Evolutionary conservation across 2,329 filamentous ascomycete genomes (phyloP), one percentile per base, ranked within the genome.

Genomic region (Xylariaceae sp.): DNA sequence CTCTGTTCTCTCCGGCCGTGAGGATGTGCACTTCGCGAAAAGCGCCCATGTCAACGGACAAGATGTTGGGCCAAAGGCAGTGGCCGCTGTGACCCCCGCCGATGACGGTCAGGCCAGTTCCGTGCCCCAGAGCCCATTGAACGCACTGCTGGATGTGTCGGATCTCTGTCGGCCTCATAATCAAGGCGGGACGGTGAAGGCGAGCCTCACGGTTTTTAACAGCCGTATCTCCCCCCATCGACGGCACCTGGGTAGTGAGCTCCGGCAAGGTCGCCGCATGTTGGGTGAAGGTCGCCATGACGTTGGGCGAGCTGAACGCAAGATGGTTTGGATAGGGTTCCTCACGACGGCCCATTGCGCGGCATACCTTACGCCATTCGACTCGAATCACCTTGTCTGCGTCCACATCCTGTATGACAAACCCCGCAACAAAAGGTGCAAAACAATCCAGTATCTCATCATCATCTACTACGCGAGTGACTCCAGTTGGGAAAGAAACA

Each of bases 71-170:
- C 73, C 67, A 69, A 41, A 82, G 56, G 63, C 82, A 86, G 46
- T 87, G 79, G 6, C 75, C 79, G 57, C 82, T 81, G 60, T 87
- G 83, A 13, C 83, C 72, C 1, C 84, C 83, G 6, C 81, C 76
- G 16, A 86, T 13, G 22, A 86, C 65, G 0, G 76, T 79, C 47
- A 84, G 63, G 39, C 74, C 60, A 1, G 72, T 22, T 0, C 51
- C 50, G 48, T 81, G 68, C 55, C 76, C 63, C 10, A 80, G 34
- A 58, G 82, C 81, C 83, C 81, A 86, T 60, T 39, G 62, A 47
- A 85, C 75, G 56, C 82, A 85, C 3, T 71, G 43, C 59, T 83
- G 81, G 39, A 87, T 60, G 0, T 84, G 74, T 36, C 14, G 33
- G 19, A 81, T 43, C 1, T 73, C 61, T 48, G 64, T 75, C 10